phyloP scores from a whole-genome alignment of 2,329 filamentous ascomycete species.

The Diaporthe sp. region DNA sequence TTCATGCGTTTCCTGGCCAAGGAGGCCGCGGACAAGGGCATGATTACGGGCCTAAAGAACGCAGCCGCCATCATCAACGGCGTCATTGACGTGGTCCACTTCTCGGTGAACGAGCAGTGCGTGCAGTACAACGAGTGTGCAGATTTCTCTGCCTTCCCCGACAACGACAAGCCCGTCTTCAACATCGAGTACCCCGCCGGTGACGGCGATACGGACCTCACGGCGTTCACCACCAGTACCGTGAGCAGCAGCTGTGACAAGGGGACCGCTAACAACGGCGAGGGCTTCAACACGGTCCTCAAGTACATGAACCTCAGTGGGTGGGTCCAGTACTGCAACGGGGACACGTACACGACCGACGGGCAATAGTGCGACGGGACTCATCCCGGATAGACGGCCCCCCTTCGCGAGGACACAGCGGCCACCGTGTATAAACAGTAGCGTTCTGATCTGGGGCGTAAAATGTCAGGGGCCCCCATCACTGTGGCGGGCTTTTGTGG shows the following conservation, averaged over 20 bases:
- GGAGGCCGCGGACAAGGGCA: slow-evolving; percentile 61
- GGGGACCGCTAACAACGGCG: slow-evolving; percentile 38
- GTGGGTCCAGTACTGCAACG: slow-evolving; percentile 68
- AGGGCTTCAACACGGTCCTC: slow-evolving; percentile 71
- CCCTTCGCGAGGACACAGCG: neutral
- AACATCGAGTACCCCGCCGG: slow-evolving; percentile 69
- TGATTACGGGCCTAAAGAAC: slow-evolving; percentile 77
- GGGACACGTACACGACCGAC: slow-evolving; percentile 38
- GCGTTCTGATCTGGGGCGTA: neutral
- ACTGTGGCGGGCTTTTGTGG: neutral
- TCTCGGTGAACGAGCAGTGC: slow-evolving; percentile 74
- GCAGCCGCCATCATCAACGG: slow-evolving; percentile 66
- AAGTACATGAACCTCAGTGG: slow-evolving; percentile 73
- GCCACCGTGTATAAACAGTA: neutral
- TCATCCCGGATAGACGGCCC: neutral
- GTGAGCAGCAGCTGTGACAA: slow-evolving; percentile 35
- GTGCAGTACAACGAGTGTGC: slow-evolving; percentile 63
- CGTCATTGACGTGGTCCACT: slow-evolving; percentile 64
- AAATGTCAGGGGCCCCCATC: neutral
- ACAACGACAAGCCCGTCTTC: slow-evolving; percentile 68
- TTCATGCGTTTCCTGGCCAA: slow-evolving; percentile 70
- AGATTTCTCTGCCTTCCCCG: slow-evolving; percentile 59
- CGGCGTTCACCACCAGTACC: slow-evolving; percentile 19
- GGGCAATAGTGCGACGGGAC: neutral
- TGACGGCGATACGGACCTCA: slow-evolving; percentile 42